Conservation (phyloP, 2,329 filamentous ascomycete species). For the Pyrenochaeta sp. region DNA sequence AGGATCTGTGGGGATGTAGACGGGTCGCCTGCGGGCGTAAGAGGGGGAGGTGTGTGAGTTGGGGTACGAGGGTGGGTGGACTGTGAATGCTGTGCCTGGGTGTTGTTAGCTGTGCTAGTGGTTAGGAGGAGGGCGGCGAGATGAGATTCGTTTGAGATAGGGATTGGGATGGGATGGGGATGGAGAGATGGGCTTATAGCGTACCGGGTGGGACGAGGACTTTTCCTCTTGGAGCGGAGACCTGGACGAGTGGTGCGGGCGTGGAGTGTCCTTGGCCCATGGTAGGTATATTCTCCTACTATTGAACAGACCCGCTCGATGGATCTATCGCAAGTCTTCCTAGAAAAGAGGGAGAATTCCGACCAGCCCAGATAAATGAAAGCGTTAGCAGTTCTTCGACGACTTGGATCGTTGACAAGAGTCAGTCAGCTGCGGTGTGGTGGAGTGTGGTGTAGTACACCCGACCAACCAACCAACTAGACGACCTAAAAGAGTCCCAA, state of each 20-base stretch:
- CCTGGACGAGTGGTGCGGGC: conserved; percentile 33
- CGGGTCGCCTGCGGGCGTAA: background rate
- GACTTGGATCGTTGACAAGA: too few relatives aligned
- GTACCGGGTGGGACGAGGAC: conserved; percentile 30
- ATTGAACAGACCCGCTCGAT: too few relatives aligned
- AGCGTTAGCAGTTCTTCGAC: too few relatives aligned
- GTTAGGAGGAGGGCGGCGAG: background rate
- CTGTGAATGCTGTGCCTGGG: conserved; percentile 12
- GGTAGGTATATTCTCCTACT: background rate
- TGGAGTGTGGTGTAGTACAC: too few relatives aligned
- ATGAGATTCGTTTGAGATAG: too few relatives aligned
- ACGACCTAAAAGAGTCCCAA: too few relatives aligned
- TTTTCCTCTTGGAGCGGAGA: conserved; percentile 27
- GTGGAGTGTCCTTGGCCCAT: conserved; percentile 36
- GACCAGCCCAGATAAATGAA: too few relatives aligned
- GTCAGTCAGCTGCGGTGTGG: too few relatives aligned
- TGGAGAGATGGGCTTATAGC: too few relatives aligned
- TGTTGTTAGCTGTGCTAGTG: too few relatives aligned
- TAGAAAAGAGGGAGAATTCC: background rate
- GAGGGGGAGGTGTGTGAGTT: background rate
- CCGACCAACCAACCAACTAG: too few relatives aligned
- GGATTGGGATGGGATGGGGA: too few relatives aligned
- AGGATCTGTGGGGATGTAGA: background rate
- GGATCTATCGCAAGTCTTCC: background rate
- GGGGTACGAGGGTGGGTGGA: conserved; percentile 2